phyloP scores from a whole-genome alignment of 1,284 basidiomycete species.

The Puccinia horiana region DNA sequence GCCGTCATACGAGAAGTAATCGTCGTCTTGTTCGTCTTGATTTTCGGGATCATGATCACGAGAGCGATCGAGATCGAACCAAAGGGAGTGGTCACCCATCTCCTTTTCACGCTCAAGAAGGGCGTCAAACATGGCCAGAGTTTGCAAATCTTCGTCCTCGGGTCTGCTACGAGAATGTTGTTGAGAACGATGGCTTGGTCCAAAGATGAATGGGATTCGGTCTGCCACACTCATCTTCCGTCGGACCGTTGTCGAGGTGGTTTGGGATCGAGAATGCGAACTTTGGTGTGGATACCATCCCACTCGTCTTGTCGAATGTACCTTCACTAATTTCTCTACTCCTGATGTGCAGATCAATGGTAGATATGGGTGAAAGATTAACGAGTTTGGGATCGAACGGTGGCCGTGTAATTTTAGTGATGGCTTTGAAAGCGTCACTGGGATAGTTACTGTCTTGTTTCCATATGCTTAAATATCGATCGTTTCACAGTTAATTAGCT shows the following conservation, averaged over 20 bases:
- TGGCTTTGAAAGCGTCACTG: slow-evolving; percentile 1
- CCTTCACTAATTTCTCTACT: slow-evolving; percentile 31
- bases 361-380: slow-evolving; percentile 28
- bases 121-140: slow-evolving; percentile 35
- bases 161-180: background rate
- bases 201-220: slow-evolving; percentile 21
- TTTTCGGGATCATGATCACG: background rate
- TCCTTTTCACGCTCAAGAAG: slow-evolving; percentile 19
- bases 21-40: background rate
- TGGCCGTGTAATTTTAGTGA: slow-evolving; percentile 15
- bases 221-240: background rate
- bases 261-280: background rate
- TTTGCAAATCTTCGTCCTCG: slow-evolving; percentile 28
- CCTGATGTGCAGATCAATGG: slow-evolving; percentile 31
- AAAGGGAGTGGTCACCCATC: background rate
- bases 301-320: slow-evolving; percentile 12
- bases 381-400: slow-evolving; percentile 35
- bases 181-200: background rate
- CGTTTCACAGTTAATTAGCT: background rate
- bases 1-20: background rate
- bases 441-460: slow-evolving; percentile 8
- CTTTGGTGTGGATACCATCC: background rate
- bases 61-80: background rate
- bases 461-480: slow-evolving; percentile 13
- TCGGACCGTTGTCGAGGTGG: background rate